Conservation (phyloP, 78 protist species). For the Chrysochromulina parva region DNA sequence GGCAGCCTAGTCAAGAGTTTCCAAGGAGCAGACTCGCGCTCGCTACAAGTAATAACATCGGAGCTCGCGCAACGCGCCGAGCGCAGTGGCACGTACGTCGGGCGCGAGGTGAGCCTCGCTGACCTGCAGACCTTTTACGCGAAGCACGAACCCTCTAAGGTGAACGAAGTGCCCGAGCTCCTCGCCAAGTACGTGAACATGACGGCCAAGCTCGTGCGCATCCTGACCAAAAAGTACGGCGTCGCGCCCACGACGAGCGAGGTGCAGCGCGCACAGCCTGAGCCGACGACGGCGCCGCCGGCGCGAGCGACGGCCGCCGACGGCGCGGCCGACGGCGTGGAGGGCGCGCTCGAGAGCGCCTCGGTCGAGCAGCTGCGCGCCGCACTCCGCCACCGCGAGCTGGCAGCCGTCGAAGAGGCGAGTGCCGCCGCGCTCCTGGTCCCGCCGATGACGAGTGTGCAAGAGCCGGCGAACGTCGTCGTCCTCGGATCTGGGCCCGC, state of each 20-base stretch:
- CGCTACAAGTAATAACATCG: background rate
- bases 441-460: too few relatives aligned
- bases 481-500: slow-evolving; percentile 40
- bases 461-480: background rate
- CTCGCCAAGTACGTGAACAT: background rate
- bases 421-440: background rate
- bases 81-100: background rate
- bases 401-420: background rate
- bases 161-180: background rate
- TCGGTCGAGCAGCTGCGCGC: background rate
- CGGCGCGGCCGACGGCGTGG: too few relatives aligned
- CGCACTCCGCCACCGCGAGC: background rate
- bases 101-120: background rate
- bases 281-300: background rate
- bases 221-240: slow-evolving; percentile 28
- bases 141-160: background rate
- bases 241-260: background rate
- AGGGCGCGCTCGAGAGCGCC: background rate
- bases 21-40: slow-evolving; percentile 15
- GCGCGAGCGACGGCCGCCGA: background rate
- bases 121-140: background rate
- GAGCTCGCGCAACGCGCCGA: background rate
- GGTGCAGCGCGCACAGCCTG: background rate
- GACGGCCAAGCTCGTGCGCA: slow-evolving; percentile 14
- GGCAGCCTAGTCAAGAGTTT: slow-evolving; percentile 13